Base-by-base conservation (phyloP, 1,284 basidiomycete genomes). In the Clitocybe nebularis region DNA sequence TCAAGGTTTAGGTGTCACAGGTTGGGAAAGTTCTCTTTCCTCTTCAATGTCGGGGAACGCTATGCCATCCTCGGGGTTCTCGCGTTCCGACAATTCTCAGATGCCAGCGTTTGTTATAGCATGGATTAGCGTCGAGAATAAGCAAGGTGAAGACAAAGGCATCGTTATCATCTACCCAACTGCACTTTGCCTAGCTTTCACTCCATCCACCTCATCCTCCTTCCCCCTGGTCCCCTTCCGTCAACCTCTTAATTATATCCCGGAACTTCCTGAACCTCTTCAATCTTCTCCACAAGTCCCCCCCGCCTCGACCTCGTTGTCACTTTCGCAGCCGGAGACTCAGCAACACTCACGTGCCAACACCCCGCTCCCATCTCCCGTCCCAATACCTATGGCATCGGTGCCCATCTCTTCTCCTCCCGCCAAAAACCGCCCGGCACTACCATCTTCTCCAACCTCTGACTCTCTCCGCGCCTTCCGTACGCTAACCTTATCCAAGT, bases 111-210 rank as follows among this genome's bases (percentile, higher is more conserved):
- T 78, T 55, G 60, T 85, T 39, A 77, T 89, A 44, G 82, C 74
- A 1, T 88, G 83, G 81, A 71, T 89, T 25, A 72, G 69, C 14
- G 79, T 89, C 8, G 77, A 86, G 59, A 87, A 85, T 52, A 80
- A 75, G 45, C 81, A 81, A 49, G 84, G 84, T 22, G 84, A 86
- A 58, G 81, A 84, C 48, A 88, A 87, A 54, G 85, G 85, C 1
- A 65, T 86, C 33, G 68, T 74, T n/a, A 66, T 84, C 35, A 77
- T 89, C 46, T 89, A 85, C 69, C 85, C 85, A 0, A 61, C 72
- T 1, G 60, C 67, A 3, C 73, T 88, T 4, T 82, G 79, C 51
- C 60, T 85, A 23, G 62, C 68, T 19, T n/a, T n/a, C n/a, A n/a
- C n/a, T n/a, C n/a, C n/a, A n/a, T n/a, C n/a, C n/a, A n/a, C n/a